Percentiles rank a stretch among this genome's conserved stretches.
phyloP scores from a whole-genome alignment of 1,284 basidiomycete species.

The Leccinum subrobustum region DNA sequence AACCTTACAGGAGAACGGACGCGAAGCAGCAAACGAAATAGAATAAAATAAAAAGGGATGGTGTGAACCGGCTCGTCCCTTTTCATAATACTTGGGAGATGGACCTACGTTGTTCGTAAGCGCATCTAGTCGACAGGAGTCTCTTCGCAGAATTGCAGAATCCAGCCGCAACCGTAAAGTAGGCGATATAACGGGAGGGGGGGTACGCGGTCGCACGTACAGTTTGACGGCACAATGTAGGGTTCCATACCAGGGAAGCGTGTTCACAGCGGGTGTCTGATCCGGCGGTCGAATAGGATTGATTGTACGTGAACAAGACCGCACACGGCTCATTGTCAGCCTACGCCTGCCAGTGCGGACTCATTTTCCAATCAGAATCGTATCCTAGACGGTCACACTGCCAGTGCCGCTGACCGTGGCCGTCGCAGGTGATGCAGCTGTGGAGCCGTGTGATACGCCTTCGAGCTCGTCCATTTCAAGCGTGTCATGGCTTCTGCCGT shows the following conservation, averaged over 20 bases:
- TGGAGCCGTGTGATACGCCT: constrained; percentile 13
- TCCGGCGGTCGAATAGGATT: not conserved
- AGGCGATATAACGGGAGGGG: not conserved
- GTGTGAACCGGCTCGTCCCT: not conserved
- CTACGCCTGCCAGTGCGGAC: not conserved
- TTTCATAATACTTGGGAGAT: not conserved
- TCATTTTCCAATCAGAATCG: constrained; percentile 1
- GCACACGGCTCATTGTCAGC: constrained; percentile 14
- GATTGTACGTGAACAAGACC: not conserved
- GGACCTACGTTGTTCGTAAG: not conserved
- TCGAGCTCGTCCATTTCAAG: constrained; percentile 15
- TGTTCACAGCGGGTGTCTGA: not conserved
- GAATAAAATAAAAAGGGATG: not conserved
- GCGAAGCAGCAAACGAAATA: not conserved
- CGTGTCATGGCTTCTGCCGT: constrained; percentile 8
- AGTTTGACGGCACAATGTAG: constrained; percentile 1
- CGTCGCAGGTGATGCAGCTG: constrained; percentile 20
- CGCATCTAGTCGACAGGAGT: not conserved
- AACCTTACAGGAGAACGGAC: not conserved
- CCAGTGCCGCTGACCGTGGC: not conserved
- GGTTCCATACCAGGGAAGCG: constrained; percentile 1
- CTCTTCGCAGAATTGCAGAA: not conserved
- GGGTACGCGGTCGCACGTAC: not conserved
- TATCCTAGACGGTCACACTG: constrained; percentile 3
- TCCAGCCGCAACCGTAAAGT: not conserved